These are phyloP conservation scores for Penicillium sumatraense DNA, from an alignment of 2,329 filamentous ascomycete species.

Conservation along the genomic window DNA sequence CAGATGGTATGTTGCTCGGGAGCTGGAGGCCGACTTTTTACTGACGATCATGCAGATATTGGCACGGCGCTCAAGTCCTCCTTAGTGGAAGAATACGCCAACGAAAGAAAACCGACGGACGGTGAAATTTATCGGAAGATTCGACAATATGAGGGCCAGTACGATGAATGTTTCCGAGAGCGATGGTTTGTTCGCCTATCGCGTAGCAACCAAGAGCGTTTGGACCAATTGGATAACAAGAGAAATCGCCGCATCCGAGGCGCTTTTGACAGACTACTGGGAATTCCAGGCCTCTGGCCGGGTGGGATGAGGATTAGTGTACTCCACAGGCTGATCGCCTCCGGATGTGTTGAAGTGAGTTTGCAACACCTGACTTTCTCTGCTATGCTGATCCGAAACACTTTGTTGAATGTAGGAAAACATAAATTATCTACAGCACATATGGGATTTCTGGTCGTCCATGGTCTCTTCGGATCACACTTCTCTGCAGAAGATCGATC, in stretches of 20 bases:
- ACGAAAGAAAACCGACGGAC: slow-evolving; percentile 24
- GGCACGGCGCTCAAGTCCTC: slow-evolving; percentile 10
- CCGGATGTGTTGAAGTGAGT: slow-evolving; percentile 20
- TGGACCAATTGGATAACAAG: slow-evolving; percentile 19
- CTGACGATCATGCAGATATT: slow-evolving; percentile 20
- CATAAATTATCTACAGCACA: too few species aligned
- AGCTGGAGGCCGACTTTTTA: background rate
- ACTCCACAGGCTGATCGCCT: slow-evolving; percentile 19
- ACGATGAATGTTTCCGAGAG: slow-evolving; percentile 15
- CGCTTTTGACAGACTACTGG: slow-evolving; percentile 38
- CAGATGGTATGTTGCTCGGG: slow-evolving; percentile 22
- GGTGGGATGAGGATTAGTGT: slow-evolving; percentile 31
- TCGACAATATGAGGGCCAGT: slow-evolving; percentile 25
- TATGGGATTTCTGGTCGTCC: too few species aligned
- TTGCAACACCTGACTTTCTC: slow-evolving; percentile 2
- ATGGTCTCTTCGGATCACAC: too few species aligned
- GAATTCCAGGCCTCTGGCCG: slow-evolving; percentile 36
- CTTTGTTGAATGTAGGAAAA: background rate
- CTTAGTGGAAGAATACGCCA: slow-evolving; percentile 26
- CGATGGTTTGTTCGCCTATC: slow-evolving; percentile 24
- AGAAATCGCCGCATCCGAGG: slow-evolving; percentile 19
- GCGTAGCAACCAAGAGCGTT: slow-evolving; percentile 18
- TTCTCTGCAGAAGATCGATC: too few species aligned
- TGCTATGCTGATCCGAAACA: background rate
- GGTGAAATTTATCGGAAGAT: slow-evolving; percentile 30